A percentile compares a stretch with the other conserved stretches of the same genome.
Conservation (phyloP, 2,329 filamentous ascomycete species). For the Phyllosticta paracitricarpa region DNA sequence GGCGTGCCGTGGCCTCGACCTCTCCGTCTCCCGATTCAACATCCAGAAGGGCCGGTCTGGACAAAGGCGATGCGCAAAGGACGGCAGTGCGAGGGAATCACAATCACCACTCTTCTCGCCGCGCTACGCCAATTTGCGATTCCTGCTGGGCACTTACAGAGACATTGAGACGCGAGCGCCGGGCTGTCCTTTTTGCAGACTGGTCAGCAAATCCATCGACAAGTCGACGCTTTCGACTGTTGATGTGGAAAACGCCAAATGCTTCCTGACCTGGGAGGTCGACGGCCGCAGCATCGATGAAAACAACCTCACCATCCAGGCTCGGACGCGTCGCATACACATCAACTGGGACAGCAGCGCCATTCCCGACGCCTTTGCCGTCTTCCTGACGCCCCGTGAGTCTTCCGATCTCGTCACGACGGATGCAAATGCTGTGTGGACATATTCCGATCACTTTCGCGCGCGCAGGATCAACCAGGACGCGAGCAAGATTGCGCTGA, state of each 20-base stretch:
- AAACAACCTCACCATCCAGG: too few species aligned
- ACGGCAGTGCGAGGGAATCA: too few species aligned
- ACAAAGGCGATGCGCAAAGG: too few species aligned
- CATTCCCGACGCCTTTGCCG: slow-evolving; percentile 3
- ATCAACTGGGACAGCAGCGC: neutral
- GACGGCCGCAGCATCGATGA: slow-evolving; percentile 4
- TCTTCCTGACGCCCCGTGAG: neutral
- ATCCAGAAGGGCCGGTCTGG: too few species aligned
- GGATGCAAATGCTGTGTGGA: neutral
- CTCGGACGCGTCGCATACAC: slow-evolving; percentile 7
- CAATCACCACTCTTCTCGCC: neutral
- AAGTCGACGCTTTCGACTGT: neutral
- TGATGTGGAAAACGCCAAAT: neutral
- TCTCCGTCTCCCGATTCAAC: too few species aligned
- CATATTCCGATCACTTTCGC: neutral
- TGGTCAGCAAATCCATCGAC: neutral
- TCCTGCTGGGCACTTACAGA: neutral
- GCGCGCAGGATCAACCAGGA: slow-evolving; percentile 2
- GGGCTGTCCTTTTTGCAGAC: neutral
- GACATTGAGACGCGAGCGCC: neutral
- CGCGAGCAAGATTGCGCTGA: neutral
- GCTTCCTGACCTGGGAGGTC: slow-evolving; percentile 11
- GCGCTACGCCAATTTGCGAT: neutral
- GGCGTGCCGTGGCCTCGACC: too few species aligned
- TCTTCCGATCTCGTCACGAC: neutral